Conservation (phyloP, 495 filamentous ascomycete genomes). For the Daldinia childiae region DNA sequence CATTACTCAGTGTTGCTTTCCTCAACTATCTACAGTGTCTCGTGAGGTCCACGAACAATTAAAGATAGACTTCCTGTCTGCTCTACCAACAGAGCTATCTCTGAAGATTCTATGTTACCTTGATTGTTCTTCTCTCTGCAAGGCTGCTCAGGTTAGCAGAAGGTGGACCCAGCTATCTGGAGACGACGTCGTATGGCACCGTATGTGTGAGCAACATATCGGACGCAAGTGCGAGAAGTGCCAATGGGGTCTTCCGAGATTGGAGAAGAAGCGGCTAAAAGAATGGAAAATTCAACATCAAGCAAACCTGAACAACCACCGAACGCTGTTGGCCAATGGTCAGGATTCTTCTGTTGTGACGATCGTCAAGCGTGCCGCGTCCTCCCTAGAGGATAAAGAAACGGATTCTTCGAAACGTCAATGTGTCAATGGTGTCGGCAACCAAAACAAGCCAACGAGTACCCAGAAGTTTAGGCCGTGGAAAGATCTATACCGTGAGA, state of each 20-base stretch:
- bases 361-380: slow-evolving; percentile 48
- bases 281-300: slow-evolving; percentile 88
- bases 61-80: slow-evolving; percentile 91
- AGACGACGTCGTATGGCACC: slow-evolving; percentile 97
- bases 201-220: slow-evolving; percentile 99
- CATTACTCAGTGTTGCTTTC: slow-evolving; percentile 94
- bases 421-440: slow-evolving; percentile 47
- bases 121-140: slow-evolving; percentile 95
- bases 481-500: slow-evolving; percentile 77
- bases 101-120: slow-evolving; percentile 93
- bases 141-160: slow-evolving; percentile 92
- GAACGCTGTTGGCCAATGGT: slow-evolving; percentile 21
- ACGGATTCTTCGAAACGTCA: slow-evolving; percentile 58
- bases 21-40: slow-evolving; percentile 92
- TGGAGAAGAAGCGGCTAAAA: slow-evolving; percentile 87
- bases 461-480: slow-evolving; percentile 45
- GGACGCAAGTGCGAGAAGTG: slow-evolving; percentile 92
- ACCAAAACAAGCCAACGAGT: slow-evolving; percentile 11
- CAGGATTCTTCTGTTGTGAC: slow-evolving; percentile 5
- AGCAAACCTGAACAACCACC: slow-evolving; percentile 43
- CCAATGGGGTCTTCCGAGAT: slow-evolving; percentile 89
- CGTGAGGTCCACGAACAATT: slow-evolving; percentile 87
- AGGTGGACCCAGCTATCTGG: slow-evolving; percentile 89
- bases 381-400: slow-evolving; percentile 39
- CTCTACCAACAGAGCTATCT: slow-evolving; percentile 87